Evolutionary conservation across 441 rosid species (phyloP).

Genomic region (Codiaeum variegatum): DNA sequence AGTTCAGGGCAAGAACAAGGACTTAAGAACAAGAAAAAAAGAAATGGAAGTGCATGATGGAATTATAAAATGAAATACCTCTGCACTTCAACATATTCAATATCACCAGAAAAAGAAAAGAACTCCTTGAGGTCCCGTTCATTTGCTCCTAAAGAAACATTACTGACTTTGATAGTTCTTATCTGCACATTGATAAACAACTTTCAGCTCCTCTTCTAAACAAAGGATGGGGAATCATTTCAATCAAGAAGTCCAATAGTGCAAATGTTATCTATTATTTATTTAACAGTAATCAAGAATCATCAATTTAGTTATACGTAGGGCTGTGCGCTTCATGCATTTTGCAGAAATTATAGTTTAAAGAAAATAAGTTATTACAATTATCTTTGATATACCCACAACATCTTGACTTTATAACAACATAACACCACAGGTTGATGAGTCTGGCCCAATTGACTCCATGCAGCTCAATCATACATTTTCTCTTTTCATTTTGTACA

Average conservation of each 20-base stretch:
- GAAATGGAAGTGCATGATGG: neutral
- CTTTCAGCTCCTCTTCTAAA: neutral
- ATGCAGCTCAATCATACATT: neutral
- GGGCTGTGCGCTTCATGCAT: neutral
- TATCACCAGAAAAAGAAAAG: conserved; percentile 87
- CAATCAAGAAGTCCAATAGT: neutral
- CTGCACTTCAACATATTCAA: conserved; percentile 64
- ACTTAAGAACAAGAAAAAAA: conserved; percentile 1
- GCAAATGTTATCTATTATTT: neutral
- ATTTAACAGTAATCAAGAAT: neutral
- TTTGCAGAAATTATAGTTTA: neutral
- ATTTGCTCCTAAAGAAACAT: conserved; percentile 65
- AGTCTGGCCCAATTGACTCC: neutral
- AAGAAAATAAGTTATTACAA: neutral
- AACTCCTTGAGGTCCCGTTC: conserved; percentile 79
- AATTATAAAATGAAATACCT: conserved; percentile 38
- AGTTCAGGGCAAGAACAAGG: neutral
- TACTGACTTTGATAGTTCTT: conserved; percentile 70
- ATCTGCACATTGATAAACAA: conserved; percentile 34
- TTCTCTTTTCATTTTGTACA: neutral
- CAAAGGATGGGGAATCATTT: neutral
- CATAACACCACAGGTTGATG: neutral
- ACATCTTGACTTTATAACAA: neutral
- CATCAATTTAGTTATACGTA: neutral
- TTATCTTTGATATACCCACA: neutral